Percentiles rank a stretch among this genome's conserved stretches.
phyloP scores from a whole-genome alignment of 208 protist genomes.

The Trypanosoma vivax region DNA sequence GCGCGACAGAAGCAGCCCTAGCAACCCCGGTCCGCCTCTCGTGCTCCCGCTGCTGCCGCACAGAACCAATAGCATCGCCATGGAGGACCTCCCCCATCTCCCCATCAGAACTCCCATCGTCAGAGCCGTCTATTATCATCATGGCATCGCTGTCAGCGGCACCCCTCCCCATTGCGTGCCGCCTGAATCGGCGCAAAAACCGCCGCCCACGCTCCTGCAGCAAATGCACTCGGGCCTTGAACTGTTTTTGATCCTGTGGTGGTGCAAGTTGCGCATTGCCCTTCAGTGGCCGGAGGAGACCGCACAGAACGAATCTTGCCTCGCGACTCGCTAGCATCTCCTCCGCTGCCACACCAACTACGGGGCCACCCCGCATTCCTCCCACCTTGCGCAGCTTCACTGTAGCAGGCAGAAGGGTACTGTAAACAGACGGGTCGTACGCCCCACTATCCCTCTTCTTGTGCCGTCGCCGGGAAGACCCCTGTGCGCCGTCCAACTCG shows the following conservation, averaged over 20 bases:
- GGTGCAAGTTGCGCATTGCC: background rate
- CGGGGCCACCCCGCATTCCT: background rate
- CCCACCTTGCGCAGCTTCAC: slow-evolving; percentile 2
- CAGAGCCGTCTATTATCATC: background rate
- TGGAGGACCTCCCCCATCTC: background rate
- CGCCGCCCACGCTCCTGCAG: slow-evolving; percentile 11
- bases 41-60: background rate
- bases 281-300: background rate
- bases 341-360: background rate
- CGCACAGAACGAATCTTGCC: background rate
- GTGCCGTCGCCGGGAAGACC: too few species aligned
- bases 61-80: background rate
- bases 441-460: background rate
- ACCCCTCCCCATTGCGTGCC: background rate
- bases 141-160: background rate
- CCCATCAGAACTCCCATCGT: slow-evolving; percentile 7
- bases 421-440: slow-evolving; percentile 2
- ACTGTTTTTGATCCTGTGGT: slow-evolving; percentile 3
- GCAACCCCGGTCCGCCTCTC: background rate
- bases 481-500: background rate
- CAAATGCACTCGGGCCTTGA: slow-evolving; percentile 7
- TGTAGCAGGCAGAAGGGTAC: slow-evolving; percentile 13
- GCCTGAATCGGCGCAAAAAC: background rate
- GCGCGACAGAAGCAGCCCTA: background rate
- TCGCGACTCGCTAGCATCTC: slow-evolving; percentile 15